Evolutionary conservation across 1,284 basidiomycete species (phyloP).

Genomic region (Waitea zeae): DNA sequence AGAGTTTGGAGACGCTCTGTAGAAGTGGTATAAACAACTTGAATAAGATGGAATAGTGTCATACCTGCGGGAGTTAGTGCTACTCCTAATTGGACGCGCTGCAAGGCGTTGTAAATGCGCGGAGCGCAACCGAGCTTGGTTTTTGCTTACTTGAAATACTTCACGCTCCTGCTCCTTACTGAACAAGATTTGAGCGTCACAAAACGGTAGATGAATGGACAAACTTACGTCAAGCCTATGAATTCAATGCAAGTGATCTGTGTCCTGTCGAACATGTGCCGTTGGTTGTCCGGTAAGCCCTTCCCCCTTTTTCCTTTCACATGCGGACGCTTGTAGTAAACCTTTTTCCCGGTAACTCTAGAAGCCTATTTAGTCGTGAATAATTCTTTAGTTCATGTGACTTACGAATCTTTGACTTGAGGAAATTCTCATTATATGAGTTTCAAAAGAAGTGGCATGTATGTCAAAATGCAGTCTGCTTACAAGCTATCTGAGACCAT

Average conservation of each 20-base stretch:
- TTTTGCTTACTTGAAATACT: constrained; percentile 59
- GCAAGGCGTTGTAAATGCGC: no score
- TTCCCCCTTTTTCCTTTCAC: constrained; percentile 10
- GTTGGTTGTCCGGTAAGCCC: constrained; percentile 29
- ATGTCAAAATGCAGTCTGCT: no score
- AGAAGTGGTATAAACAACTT: not conserved
- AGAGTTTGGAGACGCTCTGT: constrained; percentile 29
- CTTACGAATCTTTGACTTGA: constrained; percentile 41
- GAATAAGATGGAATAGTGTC: constrained; percentile 3
- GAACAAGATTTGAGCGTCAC: no score
- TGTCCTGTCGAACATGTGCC: constrained; percentile 39
- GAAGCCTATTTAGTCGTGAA: not conserved
- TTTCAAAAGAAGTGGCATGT: no score
- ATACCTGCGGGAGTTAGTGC: constrained; percentile 26
- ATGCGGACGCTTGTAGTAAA: constrained; percentile 38
- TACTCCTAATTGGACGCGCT: constrained; percentile 28
- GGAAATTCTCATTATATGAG: no score
- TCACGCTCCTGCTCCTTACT: constrained; percentile 45
- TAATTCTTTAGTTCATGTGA: constrained; percentile 4
- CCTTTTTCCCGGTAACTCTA: constrained; percentile 24
- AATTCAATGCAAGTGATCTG: constrained; percentile 64
- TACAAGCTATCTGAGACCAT: constrained; percentile 16
- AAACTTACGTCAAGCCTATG: no score
- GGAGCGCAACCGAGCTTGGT: no score
- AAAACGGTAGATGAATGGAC: no score